Conservation (phyloP, 345 rosid genomes). For the Camelina hispida region DNA sequence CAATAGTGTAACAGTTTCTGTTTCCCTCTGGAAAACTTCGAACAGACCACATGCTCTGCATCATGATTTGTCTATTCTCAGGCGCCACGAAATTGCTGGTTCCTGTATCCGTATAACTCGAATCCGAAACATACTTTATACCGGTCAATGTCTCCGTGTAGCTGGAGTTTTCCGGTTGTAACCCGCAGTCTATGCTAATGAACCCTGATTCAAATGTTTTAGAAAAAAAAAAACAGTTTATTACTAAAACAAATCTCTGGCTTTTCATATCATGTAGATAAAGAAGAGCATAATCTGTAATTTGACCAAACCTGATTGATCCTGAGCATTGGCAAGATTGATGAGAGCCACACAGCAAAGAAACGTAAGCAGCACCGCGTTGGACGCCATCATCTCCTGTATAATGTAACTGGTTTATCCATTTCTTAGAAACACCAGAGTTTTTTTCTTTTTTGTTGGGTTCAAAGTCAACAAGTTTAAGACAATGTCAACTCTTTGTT, state of each 20-base stretch:
- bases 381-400: slow-evolving; percentile 20
- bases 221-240: background rate
- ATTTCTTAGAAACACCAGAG: slow-evolving; percentile 22
- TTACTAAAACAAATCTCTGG: background rate
- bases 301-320: slow-evolving; percentile 48
- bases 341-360: slow-evolving; percentile 25
- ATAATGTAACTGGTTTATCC: slow-evolving; percentile 29
- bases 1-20: slow-evolving; percentile 50
- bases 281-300: slow-evolving; percentile 10
- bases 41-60: slow-evolving; percentile 42
- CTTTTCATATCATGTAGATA: background rate
- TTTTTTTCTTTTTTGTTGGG: background rate
- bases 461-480: slow-evolving; percentile 36
- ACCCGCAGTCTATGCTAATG: slow-evolving; percentile 57
- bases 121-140: slow-evolving; percentile 49
- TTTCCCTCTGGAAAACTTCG: slow-evolving; percentile 54
- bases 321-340: slow-evolving; percentile 39
- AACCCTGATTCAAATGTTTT: slow-evolving; percentile 46
- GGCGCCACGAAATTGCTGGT: slow-evolving; percentile 21
- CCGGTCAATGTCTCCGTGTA: slow-evolving; percentile 44
- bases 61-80: slow-evolving; percentile 36
- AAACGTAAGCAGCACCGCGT: slow-evolving; percentile 11
- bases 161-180: slow-evolving; percentile 39
- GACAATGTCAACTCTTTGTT: slow-evolving; percentile 37
- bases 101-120: slow-evolving; percentile 43